Base-by-base conservation (phyloP, 306 rosid genomes). In the Fragaria nilgerrensis region DNA sequence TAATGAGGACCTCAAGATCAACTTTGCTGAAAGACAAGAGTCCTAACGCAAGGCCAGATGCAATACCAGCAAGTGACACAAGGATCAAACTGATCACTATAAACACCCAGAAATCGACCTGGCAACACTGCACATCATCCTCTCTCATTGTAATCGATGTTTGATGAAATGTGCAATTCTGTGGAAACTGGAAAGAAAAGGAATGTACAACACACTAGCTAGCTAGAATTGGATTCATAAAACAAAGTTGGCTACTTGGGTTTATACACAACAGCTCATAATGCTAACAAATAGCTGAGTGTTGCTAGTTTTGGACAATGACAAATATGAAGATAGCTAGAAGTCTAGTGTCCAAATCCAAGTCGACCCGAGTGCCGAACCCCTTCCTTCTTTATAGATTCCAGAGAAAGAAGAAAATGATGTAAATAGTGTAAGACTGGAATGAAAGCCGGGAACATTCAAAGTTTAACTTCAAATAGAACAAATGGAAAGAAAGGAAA, bases 21-120 rank as follows among this genome's bases (percentile, higher is more conserved):
- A 91, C 87, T 22, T 82, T 84, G 74, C 80, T 88, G 77, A 88
- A 87, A 14, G 97, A 91, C 80, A 91, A 65, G 50, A 93, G 84
- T 63, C 97, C 98, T 41, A 93, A 70, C 29, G 97, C 91, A 70
- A 93, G 83, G 79, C 96, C 93, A 5, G 96, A 93, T 63, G 90
- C 75, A 17, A 91, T 72, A 23, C 92, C 93, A 73, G 97, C 92
- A 32, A 91, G 74, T 73, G 76, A 22, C 79, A 87, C 88, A 72
- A 91, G 83, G 67, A 62, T 80, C 34, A 91, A 39, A 81, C 79
- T 79, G 39, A 77, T 10, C 29, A 67, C 11, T 11, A 89, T 29
- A 75, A 75, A 88, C 44, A 81, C 14, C 98, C 98, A 93, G 58
- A 90, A 91, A 17, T 63, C 32, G 10, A 55, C 41, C 14, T 70